Evolutionary conservation across 768 basidiomycete species (phyloP).

Genomic region (Collybia mongolica): DNA sequence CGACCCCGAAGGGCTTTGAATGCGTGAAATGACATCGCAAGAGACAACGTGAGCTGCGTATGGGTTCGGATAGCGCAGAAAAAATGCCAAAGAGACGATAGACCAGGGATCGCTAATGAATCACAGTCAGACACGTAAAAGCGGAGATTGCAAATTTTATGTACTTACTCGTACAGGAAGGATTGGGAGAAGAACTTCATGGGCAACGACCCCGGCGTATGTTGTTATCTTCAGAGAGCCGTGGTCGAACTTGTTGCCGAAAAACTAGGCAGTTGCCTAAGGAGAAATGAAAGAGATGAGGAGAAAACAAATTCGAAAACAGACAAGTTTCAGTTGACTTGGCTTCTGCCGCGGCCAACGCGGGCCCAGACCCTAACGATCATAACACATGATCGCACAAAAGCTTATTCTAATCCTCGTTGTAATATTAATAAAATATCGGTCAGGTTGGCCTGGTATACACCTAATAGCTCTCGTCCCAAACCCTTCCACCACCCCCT

Average conservation of each 20-base stretch:
- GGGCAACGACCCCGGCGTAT: conserved; percentile 28
- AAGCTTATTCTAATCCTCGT: too few species aligned
- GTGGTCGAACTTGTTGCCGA: background rate
- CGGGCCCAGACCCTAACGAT: too few species aligned
- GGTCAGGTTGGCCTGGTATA: too few species aligned
- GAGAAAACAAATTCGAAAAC: too few species aligned
- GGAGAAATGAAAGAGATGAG: too few species aligned
- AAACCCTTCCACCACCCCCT: conserved; percentile 34
- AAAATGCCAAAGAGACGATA: conserved; percentile 91
- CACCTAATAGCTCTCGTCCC: conserved; percentile 38
- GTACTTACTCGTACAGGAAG: conserved; percentile 52
- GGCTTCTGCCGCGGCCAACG: too few species aligned
- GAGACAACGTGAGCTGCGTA: conserved; percentile 92
- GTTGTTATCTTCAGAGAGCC: conserved; percentile 3
- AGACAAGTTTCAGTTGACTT: too few species aligned
- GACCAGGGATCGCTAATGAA: conserved; percentile 83
- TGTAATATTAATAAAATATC: too few species aligned
- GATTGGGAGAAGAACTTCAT: conserved; percentile 62
- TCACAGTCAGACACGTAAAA: conserved; percentile 14
- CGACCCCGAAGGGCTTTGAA: conserved; percentile 67
- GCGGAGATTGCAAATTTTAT: background rate
- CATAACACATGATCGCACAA: too few species aligned
- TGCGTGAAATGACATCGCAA: conserved; percentile 91
- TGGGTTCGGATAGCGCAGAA: conserved; percentile 94
- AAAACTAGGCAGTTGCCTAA: too few species aligned